phyloP scores from a whole-genome alignment of 1,284 basidiomycete genomes.

The Hortiboletus rubellus region DNA sequence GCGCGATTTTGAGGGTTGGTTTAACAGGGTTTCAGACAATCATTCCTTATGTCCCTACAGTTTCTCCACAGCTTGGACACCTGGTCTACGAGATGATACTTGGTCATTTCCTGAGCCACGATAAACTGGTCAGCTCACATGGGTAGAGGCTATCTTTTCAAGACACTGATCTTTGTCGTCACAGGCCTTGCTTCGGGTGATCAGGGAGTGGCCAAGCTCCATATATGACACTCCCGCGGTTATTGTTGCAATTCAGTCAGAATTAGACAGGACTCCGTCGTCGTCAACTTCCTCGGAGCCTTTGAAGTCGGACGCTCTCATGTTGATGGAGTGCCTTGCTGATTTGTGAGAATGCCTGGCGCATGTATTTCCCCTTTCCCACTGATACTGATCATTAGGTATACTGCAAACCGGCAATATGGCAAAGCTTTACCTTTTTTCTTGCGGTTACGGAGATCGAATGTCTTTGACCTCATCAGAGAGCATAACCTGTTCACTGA shows the following conservation, averaged over 20 bases:
- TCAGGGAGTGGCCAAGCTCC: constrained; percentile 87
- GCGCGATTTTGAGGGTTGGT: not conserved
- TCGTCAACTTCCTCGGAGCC: constrained; percentile 45
- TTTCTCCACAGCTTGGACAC: constrained; percentile 76
- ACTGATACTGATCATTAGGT: constrained; percentile 31
- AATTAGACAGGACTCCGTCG: constrained; percentile 67
- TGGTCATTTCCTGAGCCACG: constrained; percentile 80
- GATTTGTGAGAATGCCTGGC: constrained; percentile 64
- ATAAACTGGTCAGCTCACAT: constrained; percentile 60
- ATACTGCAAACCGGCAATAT: constrained; percentile 85
- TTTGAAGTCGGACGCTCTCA: constrained; percentile 42
- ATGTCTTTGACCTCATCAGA: constrained; percentile 93
- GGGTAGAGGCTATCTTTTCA: not conserved
- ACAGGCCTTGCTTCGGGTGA: constrained; percentile 74
- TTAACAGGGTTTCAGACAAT: constrained; percentile 55
- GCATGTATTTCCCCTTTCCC: not conserved
- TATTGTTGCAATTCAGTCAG: constrained; percentile 84
- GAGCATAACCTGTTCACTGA: constrained; percentile 95
- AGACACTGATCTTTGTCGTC: constrained; percentile 1
- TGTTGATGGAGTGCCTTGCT: constrained; percentile 90
- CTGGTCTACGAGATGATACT: constrained; percentile 96
- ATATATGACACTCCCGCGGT: constrained; percentile 90
- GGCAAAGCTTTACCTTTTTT: constrained; percentile 93
- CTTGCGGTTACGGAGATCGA: constrained; percentile 80
- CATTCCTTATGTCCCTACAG: constrained; percentile 87